Percentiles rank a stretch among this genome's conserved stretches.
Evolutionary conservation across 805 yeast species (phyloP).

Genomic region (Kazachstania taianensis): DNA sequence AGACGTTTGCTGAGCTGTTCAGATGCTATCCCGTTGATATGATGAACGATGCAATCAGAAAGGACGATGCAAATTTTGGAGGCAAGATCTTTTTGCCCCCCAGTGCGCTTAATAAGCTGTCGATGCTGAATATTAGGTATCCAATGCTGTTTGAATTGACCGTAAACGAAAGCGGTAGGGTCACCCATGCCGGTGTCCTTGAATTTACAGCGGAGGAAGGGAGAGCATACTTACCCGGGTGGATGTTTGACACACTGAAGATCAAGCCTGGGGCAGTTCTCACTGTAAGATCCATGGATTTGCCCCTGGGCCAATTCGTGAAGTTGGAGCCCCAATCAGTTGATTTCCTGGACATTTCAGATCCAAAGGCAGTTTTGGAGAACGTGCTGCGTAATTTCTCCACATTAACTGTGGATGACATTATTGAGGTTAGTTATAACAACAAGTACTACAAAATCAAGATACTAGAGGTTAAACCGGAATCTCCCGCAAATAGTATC

Average conservation of each 20-base stretch:
- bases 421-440: conserved; percentile 78
- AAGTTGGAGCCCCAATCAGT: conserved; percentile 92
- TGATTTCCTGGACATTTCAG: conserved; percentile 85
- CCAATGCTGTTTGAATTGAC: conserved; percentile 87
- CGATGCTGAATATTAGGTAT: conserved; percentile 84
- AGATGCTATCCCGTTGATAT: conserved; percentile 85
- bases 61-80: conserved; percentile 79
- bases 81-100: conserved; percentile 95
- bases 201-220: conserved; percentile 98
- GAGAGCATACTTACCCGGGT: conserved; percentile 83
- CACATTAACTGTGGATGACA: conserved; percentile 73
- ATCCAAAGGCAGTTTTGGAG: conserved; percentile 94
- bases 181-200: conserved; percentile 86
- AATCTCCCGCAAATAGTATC: conserved; percentile 50
- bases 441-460: conserved; percentile 67
- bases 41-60: conserved; percentile 69
- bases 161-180: conserved; percentile 49
- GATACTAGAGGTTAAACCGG: conserved; percentile 82
- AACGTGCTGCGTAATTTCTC: conserved; percentile 85
- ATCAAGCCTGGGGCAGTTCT: conserved; percentile 74
- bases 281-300: conserved; percentile 62
- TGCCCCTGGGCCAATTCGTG: conserved; percentile 80
- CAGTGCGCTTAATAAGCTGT: conserved; percentile 76
- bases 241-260: conserved; percentile 83
- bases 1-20: conserved; percentile 70